Conservation (phyloP, 2,329 filamentous ascomycete genomes). For the Triangularia verruculosa region DNA sequence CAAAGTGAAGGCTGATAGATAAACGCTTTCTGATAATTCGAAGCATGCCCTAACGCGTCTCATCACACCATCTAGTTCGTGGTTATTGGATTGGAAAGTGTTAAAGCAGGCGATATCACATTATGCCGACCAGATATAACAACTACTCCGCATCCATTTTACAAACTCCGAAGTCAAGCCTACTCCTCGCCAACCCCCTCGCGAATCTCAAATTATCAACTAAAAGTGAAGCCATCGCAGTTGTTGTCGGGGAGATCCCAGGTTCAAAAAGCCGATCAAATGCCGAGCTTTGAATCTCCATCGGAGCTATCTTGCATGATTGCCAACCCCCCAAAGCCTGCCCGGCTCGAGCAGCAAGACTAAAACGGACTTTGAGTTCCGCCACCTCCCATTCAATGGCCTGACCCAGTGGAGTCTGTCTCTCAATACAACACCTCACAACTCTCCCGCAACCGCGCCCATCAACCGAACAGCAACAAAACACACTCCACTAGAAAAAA, state of each 20-base stretch:
- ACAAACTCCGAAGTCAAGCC: not conserved
- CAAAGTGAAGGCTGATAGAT: no score
- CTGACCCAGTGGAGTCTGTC: not conserved
- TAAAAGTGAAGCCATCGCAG: not conserved
- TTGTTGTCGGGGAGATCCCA: not conserved
- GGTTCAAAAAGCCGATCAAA: not conserved
- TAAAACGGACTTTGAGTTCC: not conserved
- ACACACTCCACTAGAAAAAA: not conserved
- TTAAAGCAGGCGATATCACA: not conserved
- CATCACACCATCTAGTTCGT: no score
- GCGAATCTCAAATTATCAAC: not conserved
- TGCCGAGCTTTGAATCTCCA: not conserved
- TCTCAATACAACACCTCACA: not conserved
- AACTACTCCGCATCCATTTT: not conserved
- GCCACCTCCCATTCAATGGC: not conserved
- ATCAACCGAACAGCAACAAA: not conserved
- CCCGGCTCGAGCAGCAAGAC: not conserved
- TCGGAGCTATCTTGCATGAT: not conserved
- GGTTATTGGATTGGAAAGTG: no score
- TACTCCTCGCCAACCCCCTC: no score
- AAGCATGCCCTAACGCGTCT: no score
- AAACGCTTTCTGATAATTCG: no score
- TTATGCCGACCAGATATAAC: not conserved
- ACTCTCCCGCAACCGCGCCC: not conserved
- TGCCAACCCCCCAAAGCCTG: not conserved